Conservation (phyloP, 371 early-diverging fungal genomes). For the Mucor circinelloides region DNA sequence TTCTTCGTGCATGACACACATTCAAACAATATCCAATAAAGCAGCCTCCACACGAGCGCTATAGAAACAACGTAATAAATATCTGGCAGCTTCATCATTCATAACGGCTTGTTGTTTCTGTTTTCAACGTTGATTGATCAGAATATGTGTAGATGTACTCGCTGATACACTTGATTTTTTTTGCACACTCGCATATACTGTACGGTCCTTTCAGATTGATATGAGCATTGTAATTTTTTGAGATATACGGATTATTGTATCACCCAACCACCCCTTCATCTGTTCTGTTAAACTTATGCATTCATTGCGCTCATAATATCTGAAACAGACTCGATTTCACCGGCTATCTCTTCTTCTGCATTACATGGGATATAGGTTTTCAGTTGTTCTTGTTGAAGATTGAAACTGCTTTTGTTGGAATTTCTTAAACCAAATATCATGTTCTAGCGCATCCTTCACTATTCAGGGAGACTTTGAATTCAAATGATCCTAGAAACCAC, state of each 20-base stretch:
- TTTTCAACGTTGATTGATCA: conserved; percentile 7
- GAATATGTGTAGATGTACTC: conserved; percentile 43
- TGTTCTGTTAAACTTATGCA: conserved; percentile 2
- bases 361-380: conserved; percentile 7
- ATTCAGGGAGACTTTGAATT: conserved; percentile 7
- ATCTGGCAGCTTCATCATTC: conserved; percentile 5
- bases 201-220: conserved; percentile 45
- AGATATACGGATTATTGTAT: conserved; percentile 31
- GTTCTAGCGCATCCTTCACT: background rate
- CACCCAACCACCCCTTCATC: conserved; percentile 39
- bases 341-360: background rate
- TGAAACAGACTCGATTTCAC: background rate
- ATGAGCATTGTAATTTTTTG: conserved; percentile 43
- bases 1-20: too few species aligned
- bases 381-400: background rate
- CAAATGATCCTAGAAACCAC: conserved; percentile 7
- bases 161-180: conserved; percentile 42
- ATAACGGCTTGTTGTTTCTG: background rate
- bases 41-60: too few species aligned
- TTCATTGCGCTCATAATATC: background rate
- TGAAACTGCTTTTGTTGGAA: conserved; percentile 2
- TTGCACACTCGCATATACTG: conserved; percentile 24
- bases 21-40: too few species aligned
- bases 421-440: background rate
- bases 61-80: too few species aligned